A percentile compares a stretch with the other conserved stretches of the same genome.
These are phyloP conservation scores for Blastocystis sp. DNA, from an alignment of 352 stramenopile species.

Conservation along the genomic window DNA sequence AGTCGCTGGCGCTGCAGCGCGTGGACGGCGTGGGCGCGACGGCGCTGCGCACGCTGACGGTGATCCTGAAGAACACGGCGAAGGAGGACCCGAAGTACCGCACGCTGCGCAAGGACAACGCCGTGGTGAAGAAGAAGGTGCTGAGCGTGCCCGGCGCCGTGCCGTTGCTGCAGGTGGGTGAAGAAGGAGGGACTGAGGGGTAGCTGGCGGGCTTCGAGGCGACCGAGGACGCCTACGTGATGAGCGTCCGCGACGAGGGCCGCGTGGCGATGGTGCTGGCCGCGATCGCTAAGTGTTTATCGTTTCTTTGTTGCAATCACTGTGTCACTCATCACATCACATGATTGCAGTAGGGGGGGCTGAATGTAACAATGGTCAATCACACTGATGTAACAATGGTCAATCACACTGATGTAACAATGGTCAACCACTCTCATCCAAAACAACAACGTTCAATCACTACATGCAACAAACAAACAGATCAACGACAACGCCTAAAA, in stretches of 20 bases:
- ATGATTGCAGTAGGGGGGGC: too few relatives aligned
- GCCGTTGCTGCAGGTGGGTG: conserved; percentile 19
- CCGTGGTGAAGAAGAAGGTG: conserved; percentile 17
- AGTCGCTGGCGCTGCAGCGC: conserved; percentile 32
- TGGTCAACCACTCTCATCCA: not conserved
- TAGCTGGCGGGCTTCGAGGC: conserved; percentile 44
- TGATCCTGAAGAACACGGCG: conserved; percentile 32
- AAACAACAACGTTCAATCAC: not conserved
- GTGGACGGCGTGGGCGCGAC: not conserved
- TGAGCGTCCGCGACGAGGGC: conserved; percentile 10
- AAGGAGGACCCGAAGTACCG: conserved; percentile 59
- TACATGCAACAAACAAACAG: conserved; percentile 26
- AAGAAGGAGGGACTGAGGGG: not conserved
- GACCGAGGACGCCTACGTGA: conserved; percentile 9
- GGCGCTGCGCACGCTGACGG: conserved; percentile 11
- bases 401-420: not conserved
- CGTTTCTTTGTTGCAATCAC: conserved; percentile 12
- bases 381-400: too few relatives aligned
- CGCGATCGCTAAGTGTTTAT: not conserved
- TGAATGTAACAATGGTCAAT: too few relatives aligned
- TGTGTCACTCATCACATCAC: not conserved
- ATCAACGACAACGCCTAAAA: conserved; percentile 74
- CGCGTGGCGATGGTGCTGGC: not conserved
- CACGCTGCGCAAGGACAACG: conserved; percentile 14
- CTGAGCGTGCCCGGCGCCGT: conserved; percentile 9